Percentiles rank a stretch among this genome's conserved stretches.
phyloP scores from a whole-genome alignment of 1,284 basidiomycete genomes.

The Ustilago sp. region DNA sequence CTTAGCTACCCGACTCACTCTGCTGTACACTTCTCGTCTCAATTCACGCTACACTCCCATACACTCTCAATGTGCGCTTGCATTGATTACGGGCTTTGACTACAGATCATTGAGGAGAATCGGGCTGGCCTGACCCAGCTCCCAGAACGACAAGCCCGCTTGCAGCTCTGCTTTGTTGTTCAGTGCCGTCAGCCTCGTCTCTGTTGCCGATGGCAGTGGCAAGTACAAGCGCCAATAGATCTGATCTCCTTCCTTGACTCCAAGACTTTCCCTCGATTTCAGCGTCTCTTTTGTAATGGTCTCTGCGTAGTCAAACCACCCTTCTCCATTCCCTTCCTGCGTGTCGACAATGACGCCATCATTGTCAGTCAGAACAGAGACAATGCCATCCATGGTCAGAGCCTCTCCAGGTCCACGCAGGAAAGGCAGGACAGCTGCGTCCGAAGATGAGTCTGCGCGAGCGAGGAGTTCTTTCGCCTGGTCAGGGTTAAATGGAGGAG shows the following conservation, averaged over 20 bases:
- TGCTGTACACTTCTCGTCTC: constrained; percentile 1
- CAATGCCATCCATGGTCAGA: constrained; percentile 23
- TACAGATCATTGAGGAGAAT: constrained; percentile 32
- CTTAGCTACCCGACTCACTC: neutral
- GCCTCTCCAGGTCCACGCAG: constrained; percentile 42
- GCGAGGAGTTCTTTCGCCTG: constrained; percentile 17
- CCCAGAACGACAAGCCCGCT: constrained; percentile 43
- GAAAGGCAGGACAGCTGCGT: constrained; percentile 18
- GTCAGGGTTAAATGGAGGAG: constrained; percentile 7
- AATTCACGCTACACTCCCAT: neutral
- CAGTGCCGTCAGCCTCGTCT: constrained; percentile 8
- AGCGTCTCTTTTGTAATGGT: constrained; percentile 13
- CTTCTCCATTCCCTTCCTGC: constrained; percentile 15
- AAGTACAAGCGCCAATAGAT: constrained; percentile 42
- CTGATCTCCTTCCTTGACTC: constrained; percentile 32
- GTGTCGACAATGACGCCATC: constrained; percentile 27
- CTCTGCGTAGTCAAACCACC: constrained; percentile 41
- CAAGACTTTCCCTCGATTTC: constrained; percentile 3
- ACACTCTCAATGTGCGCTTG: neutral
- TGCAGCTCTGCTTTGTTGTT: neutral
- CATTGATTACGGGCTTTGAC: neutral
- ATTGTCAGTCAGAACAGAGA: constrained; percentile 20
- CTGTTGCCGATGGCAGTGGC: constrained; percentile 17
- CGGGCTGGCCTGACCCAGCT: constrained; percentile 37
- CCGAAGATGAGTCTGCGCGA: neutral